Conservation (phyloP, 2,329 filamentous ascomycete species). For the Cladosporium sp. region DNA sequence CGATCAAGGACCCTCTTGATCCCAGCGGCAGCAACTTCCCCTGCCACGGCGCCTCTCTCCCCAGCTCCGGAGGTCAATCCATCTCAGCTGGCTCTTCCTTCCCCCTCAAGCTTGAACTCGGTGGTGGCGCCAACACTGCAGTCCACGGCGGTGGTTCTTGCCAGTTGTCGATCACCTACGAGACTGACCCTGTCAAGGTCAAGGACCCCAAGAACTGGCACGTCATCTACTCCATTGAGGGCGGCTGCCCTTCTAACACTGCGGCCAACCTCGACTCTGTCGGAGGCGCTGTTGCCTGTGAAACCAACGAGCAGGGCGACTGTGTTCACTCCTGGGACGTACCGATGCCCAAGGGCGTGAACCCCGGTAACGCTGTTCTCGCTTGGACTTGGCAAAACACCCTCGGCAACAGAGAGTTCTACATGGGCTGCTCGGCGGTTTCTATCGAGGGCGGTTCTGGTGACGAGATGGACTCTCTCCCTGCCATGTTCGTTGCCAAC, state of each 20-base stretch:
- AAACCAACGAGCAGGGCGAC: conserved; percentile 22
- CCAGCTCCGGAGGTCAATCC: conserved; percentile 48
- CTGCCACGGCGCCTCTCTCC: conserved; percentile 66
- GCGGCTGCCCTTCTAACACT: conserved; percentile 72
- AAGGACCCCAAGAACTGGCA: conserved; percentile 67
- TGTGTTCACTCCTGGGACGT: conserved; percentile 63
- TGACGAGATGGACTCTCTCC: conserved; percentile 54
- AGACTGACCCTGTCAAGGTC: conserved; percentile 50
- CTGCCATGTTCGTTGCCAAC: conserved; percentile 73
- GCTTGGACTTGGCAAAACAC: conserved; percentile 97
- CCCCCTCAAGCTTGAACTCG: conserved; percentile 58
- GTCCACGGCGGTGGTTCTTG: conserved; percentile 91
- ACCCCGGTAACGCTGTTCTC: conserved; percentile 73
- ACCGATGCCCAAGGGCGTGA: conserved; percentile 69
- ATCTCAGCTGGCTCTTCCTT: conserved; percentile 66
- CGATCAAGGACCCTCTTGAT: conserved; percentile 64
- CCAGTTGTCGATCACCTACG: conserved; percentile 83
- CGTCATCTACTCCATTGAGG: conserved; percentile 84
- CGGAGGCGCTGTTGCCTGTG: conserved; percentile 17
- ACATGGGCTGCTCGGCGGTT: conserved; percentile 91
- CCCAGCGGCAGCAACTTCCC: conserved; percentile 69
- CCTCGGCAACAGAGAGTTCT: conserved; percentile 90
- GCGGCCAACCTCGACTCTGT: conserved; percentile 52
- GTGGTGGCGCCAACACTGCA: conserved; percentile 59
- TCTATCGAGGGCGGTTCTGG: conserved; percentile 60